Evolutionary conservation across 352 stramenopile species (phyloP).

Genomic region (Pythium pectinolyticum): DNA sequence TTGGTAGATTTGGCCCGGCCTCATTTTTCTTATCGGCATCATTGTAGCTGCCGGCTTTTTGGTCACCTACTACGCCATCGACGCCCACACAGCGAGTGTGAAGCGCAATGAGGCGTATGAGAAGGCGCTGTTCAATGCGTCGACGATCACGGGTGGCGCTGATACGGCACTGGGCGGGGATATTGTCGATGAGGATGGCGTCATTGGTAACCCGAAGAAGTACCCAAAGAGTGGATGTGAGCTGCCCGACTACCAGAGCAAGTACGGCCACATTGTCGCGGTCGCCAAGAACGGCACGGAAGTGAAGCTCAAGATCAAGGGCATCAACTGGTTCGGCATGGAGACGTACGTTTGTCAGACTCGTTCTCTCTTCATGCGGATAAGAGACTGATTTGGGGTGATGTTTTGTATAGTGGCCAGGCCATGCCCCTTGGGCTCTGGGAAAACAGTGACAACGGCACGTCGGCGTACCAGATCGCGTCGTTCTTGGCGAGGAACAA

Average conservation of each 20-base stretch:
- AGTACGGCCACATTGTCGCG: slow-evolving; percentile 61
- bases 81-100: not conserved
- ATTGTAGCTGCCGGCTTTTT: slow-evolving; percentile 14
- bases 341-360: slow-evolving; percentile 64
- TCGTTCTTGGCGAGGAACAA: slow-evolving; percentile 78
- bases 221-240: slow-evolving; percentile 56
- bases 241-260: slow-evolving; percentile 74
- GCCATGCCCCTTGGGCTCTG: slow-evolving; percentile 73
- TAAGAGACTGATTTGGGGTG: too few species aligned
- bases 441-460: slow-evolving; percentile 76
- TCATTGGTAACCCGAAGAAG: slow-evolving; percentile 64
- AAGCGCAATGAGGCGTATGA: slow-evolving; percentile 34
- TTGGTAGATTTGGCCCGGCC: slow-evolving; percentile 27
- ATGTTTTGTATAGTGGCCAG: too few species aligned
- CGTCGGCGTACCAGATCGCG: slow-evolving; percentile 74
- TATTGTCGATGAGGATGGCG: slow-evolving; percentile 49
- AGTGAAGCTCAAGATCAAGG: slow-evolving; percentile 69
- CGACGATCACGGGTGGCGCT: slow-evolving; percentile 45
- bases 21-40: slow-evolving; percentile 22
- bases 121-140: slow-evolving; percentile 23
- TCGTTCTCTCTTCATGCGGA: too few species aligned
- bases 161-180: slow-evolving; percentile 17
- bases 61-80: slow-evolving; percentile 4
- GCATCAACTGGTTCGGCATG: slow-evolving; percentile 82
- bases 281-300: slow-evolving; percentile 70